These are phyloP conservation scores for Pisolithus sp. DNA, from an alignment of 768 basidiomycete species.

Conservation along the genomic window DNA sequence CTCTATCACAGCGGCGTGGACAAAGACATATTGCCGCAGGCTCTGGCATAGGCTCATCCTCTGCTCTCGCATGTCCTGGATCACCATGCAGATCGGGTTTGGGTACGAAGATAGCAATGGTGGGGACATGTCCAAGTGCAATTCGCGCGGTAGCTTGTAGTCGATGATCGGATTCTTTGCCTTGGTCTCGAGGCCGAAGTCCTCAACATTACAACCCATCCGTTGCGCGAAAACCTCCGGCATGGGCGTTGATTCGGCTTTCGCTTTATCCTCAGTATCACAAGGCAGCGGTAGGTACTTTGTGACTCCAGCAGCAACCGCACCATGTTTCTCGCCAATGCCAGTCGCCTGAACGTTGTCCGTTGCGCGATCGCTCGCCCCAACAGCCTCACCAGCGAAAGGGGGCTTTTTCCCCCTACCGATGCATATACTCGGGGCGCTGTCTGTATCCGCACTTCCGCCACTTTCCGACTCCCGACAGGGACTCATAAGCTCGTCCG, in stretches of 20 bases:
- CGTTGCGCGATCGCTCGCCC: background rate
- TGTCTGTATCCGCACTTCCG: constrained; percentile 9
- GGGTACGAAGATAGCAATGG: constrained; percentile 53
- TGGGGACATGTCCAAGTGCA: constrained; percentile 52
- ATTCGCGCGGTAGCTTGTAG: constrained; percentile 55
- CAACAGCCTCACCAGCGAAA: constrained; percentile 5
- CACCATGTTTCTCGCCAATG: background rate
- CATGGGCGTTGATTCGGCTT: background rate
- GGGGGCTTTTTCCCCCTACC: constrained; percentile 4
- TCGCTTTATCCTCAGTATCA: constrained; percentile 2
- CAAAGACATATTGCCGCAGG: constrained; percentile 89
- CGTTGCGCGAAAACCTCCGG: constrained; percentile 1
- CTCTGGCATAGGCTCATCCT: constrained; percentile 96
- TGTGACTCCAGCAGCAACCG: background rate
- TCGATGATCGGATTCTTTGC: constrained; percentile 32
- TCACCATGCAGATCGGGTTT: constrained; percentile 74
- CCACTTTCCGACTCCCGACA: constrained; percentile 13
- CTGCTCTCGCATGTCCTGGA: constrained; percentile 94
- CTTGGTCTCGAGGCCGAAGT: constrained; percentile 8
- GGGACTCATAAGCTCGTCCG: constrained; percentile 9
- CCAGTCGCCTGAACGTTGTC: constrained; percentile 3
- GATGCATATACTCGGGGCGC: background rate
- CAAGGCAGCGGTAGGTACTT: background rate
- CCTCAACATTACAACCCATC: background rate
- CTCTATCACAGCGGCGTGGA: constrained; percentile 80